A percentile compares a stretch with the other conserved stretches of the same genome.
Conservation (phyloP, 2,329 filamentous ascomycete species). For the Sordariomycetes sp. region DNA sequence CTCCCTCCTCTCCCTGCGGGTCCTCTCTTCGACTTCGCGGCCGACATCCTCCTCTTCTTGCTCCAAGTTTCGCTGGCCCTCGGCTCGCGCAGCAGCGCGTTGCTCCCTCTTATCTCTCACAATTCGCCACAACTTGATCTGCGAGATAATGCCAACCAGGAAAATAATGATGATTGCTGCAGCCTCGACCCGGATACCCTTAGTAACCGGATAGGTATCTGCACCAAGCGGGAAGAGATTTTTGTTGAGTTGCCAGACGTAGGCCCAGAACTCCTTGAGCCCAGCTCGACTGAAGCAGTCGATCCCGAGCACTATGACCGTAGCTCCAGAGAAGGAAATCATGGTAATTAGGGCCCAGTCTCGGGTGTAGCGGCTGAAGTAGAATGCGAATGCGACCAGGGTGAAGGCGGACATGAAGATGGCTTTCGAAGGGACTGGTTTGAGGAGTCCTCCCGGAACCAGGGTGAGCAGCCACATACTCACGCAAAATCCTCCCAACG, state of each 20-base stretch:
- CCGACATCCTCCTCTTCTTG: slow-evolving; percentile 63
- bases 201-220: slow-evolving; percentile 74
- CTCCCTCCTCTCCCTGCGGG: slow-evolving; percentile 48
- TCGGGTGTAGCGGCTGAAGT: slow-evolving; percentile 70
- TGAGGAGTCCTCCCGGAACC: slow-evolving; percentile 65
- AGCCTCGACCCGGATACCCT: slow-evolving; percentile 77
- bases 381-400: slow-evolving; percentile 59
- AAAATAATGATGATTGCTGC: slow-evolving; percentile 68
- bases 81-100: slow-evolving; percentile 39
- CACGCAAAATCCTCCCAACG: slow-evolving; percentile 78
- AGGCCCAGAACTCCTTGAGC: slow-evolving; percentile 92
- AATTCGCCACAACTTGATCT: slow-evolving; percentile 78
- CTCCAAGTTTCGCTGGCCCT: slow-evolving; percentile 44
- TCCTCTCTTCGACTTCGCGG: slow-evolving; percentile 53
- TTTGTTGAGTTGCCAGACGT: slow-evolving; percentile 76
- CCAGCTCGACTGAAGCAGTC: slow-evolving; percentile 88
- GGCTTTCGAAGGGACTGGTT: slow-evolving; percentile 50
- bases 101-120: slow-evolving; percentile 54
- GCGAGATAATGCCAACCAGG: slow-evolving; percentile 69
- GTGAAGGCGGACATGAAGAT: slow-evolving; percentile 71
- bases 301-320: slow-evolving; percentile 70
- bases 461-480: slow-evolving; percentile 87
- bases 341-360: slow-evolving; percentile 67
- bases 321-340: slow-evolving; percentile 76
- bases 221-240: slow-evolving; percentile 71